phyloP scores from a whole-genome alignment of 257 asterid genomes.

The Rauvolfia tetraphylla region DNA sequence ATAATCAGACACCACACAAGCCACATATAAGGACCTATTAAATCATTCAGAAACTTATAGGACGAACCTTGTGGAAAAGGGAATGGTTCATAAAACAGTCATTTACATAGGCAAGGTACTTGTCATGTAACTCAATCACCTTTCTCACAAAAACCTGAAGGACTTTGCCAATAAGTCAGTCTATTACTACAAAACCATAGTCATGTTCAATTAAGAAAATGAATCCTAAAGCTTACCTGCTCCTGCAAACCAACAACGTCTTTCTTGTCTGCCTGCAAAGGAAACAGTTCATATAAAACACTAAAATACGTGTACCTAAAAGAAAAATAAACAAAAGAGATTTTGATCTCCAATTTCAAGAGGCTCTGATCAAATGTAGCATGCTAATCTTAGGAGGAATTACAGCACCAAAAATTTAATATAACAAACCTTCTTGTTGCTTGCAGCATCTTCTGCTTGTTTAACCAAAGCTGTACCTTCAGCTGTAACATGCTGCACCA shows the following conservation, averaged over 20 bases:
- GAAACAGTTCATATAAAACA: conserved; percentile 17
- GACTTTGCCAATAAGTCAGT: conserved; percentile 13
- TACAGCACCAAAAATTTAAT: no score
- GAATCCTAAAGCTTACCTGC: conserved; percentile 47
- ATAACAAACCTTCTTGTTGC: conserved; percentile 81
- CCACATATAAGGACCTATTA: background rate
- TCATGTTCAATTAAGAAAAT: background rate
- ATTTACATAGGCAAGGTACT: conserved; percentile 84
- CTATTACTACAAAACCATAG: conserved; percentile 16
- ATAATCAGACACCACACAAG: background rate
- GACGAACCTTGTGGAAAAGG: conserved; percentile 93
- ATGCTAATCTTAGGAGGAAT: no score
- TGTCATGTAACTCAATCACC: conserved; percentile 94
- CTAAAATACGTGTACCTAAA: background rate
- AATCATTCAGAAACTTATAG: conserved; percentile 12
- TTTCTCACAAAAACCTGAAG: conserved; percentile 88
- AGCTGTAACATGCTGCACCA: conserved; percentile 83
- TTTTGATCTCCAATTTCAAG: no score
- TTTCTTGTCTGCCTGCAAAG: conserved; percentile 82
- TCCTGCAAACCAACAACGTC: conserved; percentile 90
- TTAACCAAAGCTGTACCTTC: conserved; percentile 94
- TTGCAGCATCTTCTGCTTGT: conserved; percentile 99
- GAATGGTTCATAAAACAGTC: conserved; percentile 88
- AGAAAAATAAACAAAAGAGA: no score
- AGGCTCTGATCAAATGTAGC: no score